Percentiles rank a stretch among this genome's conserved stretches.
These are phyloP conservation scores for Acer saccharum DNA, from an alignment of 345 rosid genomes.

Conservation along the genomic window DNA sequence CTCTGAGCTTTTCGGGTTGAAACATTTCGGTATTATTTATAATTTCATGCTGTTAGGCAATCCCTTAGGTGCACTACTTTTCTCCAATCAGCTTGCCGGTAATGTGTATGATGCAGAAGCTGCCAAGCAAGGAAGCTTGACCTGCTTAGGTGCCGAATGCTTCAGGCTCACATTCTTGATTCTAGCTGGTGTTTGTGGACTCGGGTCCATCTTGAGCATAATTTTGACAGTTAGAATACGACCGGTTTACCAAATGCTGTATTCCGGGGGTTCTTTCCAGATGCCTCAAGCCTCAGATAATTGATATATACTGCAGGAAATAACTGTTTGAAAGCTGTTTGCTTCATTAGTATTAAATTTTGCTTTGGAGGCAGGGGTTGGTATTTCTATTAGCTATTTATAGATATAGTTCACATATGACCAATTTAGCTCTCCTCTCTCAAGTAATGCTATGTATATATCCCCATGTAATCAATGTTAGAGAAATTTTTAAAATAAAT, in stretches of 20 bases:
- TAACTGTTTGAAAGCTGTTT: neutral
- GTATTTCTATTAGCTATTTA: too few relatives aligned
- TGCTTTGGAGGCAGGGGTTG: too few relatives aligned
- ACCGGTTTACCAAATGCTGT: conserved; percentile 92
- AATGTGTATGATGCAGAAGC: conserved; percentile 84
- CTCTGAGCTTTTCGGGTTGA: conserved; percentile 92
- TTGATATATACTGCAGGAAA: conserved; percentile 14
- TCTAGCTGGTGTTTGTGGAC: conserved; percentile 73
- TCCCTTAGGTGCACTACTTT: conserved; percentile 85
- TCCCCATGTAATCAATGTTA: too few relatives aligned
- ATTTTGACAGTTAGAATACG: conserved; percentile 70
- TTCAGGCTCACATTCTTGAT: conserved; percentile 73
- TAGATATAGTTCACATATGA: too few relatives aligned
- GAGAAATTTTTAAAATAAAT: too few relatives aligned
- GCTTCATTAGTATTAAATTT: too few relatives aligned
- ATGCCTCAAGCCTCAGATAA: conserved; percentile 47
- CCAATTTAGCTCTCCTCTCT: neutral
- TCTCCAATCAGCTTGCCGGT: conserved; percentile 86
- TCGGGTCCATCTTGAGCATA: conserved; percentile 64
- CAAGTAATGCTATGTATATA: neutral
- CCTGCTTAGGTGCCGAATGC: conserved; percentile 82
- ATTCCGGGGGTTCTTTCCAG: conserved; percentile 77
- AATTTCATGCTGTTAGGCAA: conserved; percentile 79
- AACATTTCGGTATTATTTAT: conserved; percentile 83
- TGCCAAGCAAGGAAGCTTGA: conserved; percentile 66